These are phyloP conservation scores for Nothopassalora personata DNA, from an alignment of 2,329 filamentous ascomycete genomes.

Conservation along the genomic window DNA sequence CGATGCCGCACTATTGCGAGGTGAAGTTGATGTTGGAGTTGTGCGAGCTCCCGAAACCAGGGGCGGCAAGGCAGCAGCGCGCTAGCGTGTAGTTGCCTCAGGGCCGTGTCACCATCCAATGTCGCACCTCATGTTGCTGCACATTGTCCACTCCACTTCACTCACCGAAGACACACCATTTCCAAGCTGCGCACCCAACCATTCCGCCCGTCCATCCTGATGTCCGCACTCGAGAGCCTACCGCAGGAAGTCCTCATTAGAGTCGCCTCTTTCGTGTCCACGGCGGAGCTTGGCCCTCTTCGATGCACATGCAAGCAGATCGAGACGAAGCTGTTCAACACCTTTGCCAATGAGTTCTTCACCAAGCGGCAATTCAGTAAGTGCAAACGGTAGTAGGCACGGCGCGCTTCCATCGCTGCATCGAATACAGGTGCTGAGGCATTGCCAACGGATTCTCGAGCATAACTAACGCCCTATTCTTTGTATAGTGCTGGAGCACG, in stretches of 20 bases:
- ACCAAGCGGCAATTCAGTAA: constrained; percentile 56
- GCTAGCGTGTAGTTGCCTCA: not conserved
- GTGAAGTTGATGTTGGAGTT: constrained; percentile 1
- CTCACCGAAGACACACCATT: not conserved
- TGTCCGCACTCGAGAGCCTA: not conserved
- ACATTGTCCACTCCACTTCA: not conserved
- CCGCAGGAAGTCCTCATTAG: constrained; percentile 57
- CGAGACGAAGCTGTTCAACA: constrained; percentile 50
- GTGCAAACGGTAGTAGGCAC: no score
- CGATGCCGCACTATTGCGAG: not conserved
- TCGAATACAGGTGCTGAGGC: no score
- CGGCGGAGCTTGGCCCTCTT: constrained; percentile 47
- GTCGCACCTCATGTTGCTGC: not conserved
- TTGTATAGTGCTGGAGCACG: constrained; percentile 45
- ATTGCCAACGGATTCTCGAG: no score
- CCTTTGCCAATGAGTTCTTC: constrained; percentile 60
- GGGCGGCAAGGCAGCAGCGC: not conserved
- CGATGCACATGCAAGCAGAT: constrained; percentile 53
- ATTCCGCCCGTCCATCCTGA: not conserved
- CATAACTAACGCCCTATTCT: no score
- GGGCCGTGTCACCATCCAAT: not conserved
- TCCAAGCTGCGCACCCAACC: not conserved
- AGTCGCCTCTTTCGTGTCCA: constrained; percentile 51
- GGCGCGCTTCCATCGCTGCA: no score
- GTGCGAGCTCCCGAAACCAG: not conserved